Base-by-base conservation (phyloP, 441 rosid species). In the Gossypium trilobum region DNA sequence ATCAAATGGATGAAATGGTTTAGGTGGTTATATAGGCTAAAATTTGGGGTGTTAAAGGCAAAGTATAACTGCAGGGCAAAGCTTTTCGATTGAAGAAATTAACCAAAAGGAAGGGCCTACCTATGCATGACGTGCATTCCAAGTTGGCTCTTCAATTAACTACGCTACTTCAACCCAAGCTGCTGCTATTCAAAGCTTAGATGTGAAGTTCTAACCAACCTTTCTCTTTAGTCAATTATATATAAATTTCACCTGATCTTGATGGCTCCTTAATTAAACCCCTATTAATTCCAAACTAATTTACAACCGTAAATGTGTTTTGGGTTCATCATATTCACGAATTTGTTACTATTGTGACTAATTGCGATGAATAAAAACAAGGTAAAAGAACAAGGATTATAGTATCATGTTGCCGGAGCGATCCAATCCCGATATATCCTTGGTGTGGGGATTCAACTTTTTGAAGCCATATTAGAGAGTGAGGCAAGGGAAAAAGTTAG, bases 41-140 rank as follows among this genome's bases (percentile, higher is more conserved):
- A 71, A 44, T 74, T 4, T 59, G 29, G 51, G 14, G n/a, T 4
- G 23, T 78, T 56, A 50, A 73, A 66, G 62, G 17, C 52, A 78
- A 78, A 78, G 77, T 75, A 75, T 31, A 76, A 23, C 58, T 48
- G 63, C 64, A 58, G 63, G 68, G 77, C 6, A 22, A 36, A 39
- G n/a, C 52, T 69, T 8, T 73, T 63, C 64, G 75, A 65, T 60
- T 75, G 77, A 39, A 71, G 65, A 75, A 23, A 23, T 61, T 2
- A 52, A 27, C 22, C 16, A 5, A 56, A 74, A 4, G 33, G 77
- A 61, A 59, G 78, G 42, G 57, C 44, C 78, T 68, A 57, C 81
- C 39, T 71, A 70, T 75, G 87, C 85, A 84, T 85, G 85, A 85
- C 84, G 87, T 86, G 85, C 77, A 68, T 74, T 79, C 74, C 82